These are phyloP conservation scores for Dioscorea alata DNA, from an alignment of 106 monocot genomes.

Conservation along the genomic window DNA sequence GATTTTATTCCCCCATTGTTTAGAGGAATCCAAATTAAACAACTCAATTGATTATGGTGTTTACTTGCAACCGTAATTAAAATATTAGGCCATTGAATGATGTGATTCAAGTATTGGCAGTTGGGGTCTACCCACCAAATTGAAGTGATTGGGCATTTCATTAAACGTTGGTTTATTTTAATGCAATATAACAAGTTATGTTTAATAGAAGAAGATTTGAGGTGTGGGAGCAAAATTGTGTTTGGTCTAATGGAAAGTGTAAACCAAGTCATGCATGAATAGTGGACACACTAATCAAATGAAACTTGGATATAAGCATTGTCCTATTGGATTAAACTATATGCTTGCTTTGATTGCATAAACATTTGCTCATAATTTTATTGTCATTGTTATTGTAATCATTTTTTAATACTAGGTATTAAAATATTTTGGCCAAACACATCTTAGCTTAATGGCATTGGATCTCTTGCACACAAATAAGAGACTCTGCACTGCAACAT, in stretches of 20 bases:
- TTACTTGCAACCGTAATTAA: neutral
- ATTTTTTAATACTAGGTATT: neutral
- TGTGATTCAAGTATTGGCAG: neutral
- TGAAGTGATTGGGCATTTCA: neutral
- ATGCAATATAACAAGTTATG: neutral
- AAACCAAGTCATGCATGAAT: neutral
- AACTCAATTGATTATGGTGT: neutral
- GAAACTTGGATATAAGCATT: neutral
- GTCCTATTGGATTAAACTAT: neutral
- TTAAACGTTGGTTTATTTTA: neutral
- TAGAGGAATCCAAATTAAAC: neutral
- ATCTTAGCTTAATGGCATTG: no score
- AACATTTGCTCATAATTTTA: neutral
- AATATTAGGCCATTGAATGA: neutral
- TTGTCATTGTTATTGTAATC: no score
- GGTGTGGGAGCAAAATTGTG: neutral
- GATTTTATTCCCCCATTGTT: neutral
- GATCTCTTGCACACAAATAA: no score
- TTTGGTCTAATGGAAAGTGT: no score
- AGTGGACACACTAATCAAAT: constrained; percentile 1
- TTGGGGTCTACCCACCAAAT: neutral
- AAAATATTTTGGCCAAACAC: no score
- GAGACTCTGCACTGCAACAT: no score
- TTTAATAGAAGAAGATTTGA: no score
- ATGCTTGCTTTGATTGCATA: neutral